Conservation (phyloP, 2,329 filamentous ascomycete species). For the Helotiales sp. region DNA sequence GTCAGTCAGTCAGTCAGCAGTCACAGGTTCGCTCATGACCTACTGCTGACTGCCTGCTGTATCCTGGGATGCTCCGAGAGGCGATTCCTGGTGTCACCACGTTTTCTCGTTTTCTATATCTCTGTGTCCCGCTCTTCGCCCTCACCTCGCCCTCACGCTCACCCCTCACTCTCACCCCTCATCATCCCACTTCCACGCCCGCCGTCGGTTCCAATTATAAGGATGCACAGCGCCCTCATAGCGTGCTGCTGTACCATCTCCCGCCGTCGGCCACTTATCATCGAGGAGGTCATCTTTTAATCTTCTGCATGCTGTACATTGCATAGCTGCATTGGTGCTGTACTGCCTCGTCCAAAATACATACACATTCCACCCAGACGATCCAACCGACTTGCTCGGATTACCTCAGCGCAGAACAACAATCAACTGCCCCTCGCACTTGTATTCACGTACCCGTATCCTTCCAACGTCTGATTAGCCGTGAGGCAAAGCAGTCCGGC, state of each 20-base stretch:
- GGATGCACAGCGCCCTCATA: not conserved
- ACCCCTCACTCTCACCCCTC: not conserved
- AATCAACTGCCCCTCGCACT: not conserved
- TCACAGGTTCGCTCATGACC: not conserved
- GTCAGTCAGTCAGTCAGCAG: not conserved
- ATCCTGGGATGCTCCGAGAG: not conserved
- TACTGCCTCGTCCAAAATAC: constrained; percentile 10
- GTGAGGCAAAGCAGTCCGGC: not conserved
- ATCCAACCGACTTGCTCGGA: not conserved
- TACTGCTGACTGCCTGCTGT: not conserved
- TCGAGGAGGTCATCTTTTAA: not conserved
- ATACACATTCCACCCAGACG: not conserved
- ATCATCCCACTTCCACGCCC: not conserved
- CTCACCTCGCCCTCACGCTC: not conserved
- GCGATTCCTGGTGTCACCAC: not conserved
- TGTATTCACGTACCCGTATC: not conserved
- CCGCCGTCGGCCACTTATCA: not conserved
- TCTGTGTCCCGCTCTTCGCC: not conserved
- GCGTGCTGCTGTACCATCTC: not conserved
- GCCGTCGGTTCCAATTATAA: not conserved
- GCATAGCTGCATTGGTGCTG: not conserved
- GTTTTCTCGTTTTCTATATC: not conserved
- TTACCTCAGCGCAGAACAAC: not conserved
- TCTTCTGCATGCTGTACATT: not conserved
- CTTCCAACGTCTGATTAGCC: not conserved